Evolutionary conservation across 139 green algal genomes (phyloP).

Genomic region (Chlamydomonas sp.): DNA sequence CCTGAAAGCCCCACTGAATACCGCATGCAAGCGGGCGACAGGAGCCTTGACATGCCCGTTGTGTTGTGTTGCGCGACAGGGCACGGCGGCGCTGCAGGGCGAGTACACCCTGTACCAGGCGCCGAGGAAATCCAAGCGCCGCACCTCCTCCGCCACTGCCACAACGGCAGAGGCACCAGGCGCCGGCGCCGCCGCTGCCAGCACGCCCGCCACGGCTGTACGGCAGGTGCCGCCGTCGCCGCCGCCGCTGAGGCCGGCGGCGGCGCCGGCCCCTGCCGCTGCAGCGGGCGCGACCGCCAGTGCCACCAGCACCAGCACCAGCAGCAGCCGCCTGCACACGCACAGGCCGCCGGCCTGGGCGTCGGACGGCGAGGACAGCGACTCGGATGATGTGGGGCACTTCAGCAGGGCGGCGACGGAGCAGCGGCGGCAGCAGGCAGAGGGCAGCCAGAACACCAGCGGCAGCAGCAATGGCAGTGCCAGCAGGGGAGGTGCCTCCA

Average conservation of each 20-base stretch:
- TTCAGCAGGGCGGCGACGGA: too few relatives aligned
- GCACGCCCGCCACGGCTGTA: background rate
- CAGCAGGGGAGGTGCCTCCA: too few relatives aligned
- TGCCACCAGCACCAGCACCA: too few relatives aligned
- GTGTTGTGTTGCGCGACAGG: background rate
- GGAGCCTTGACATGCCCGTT: background rate
- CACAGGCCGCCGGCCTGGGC: too few relatives aligned
- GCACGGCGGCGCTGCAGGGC: conserved; percentile 6
- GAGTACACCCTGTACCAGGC: conserved; percentile 42
- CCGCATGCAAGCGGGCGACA: too few relatives aligned
- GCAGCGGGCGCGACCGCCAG: background rate
- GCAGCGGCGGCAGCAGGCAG: too few relatives aligned
- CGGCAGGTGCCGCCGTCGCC: background rate
- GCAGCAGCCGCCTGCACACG: too few relatives aligned
- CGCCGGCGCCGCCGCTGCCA: background rate
- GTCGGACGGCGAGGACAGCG: too few relatives aligned
- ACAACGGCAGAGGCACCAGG: background rate
- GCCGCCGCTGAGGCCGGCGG: background rate
- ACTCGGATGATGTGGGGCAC: too few relatives aligned
- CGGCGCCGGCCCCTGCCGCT: background rate
- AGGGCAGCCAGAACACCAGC: too few relatives aligned
- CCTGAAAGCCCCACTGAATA: too few relatives aligned
- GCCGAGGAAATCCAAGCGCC: background rate
- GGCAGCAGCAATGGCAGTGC: too few relatives aligned
- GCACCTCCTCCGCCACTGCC: background rate